phyloP scores from a whole-genome alignment of 2,329 filamentous ascomycete species.

The Claviceps digitariae region DNA sequence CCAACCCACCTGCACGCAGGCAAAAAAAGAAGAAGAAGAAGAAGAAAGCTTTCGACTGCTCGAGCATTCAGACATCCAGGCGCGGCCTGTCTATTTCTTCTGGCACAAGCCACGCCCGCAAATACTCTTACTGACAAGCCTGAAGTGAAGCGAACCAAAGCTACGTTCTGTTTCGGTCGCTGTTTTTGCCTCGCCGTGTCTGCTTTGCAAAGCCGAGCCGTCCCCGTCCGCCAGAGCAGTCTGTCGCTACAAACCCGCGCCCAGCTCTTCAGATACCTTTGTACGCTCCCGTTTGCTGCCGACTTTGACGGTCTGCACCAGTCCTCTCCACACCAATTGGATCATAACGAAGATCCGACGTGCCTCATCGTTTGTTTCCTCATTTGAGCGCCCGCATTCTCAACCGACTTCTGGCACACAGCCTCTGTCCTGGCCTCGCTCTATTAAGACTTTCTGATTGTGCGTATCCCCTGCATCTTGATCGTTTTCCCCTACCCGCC shows the following conservation, averaged over 20 bases:
- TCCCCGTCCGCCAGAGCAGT: not conserved
- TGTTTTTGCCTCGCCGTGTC: conserved; percentile 3
- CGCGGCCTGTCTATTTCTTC: not conserved
- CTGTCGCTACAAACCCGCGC: not conserved
- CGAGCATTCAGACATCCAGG: not conserved
- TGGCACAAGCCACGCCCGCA: not conserved
- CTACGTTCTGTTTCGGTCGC: conserved; percentile 1
- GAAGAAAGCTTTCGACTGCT: conserved; percentile 2
- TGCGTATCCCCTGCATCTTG: not conserved
- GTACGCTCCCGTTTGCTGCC: conserved; percentile 1
- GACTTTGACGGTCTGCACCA: not conserved
- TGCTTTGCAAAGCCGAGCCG: conserved; percentile 2
- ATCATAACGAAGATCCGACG: conserved; percentile 1
- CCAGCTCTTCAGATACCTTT: not conserved
- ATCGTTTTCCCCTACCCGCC: no score
- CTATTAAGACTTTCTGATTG: not conserved
- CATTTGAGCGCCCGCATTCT: not conserved
- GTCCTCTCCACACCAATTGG: conserved; percentile 1
- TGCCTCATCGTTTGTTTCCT: not conserved
- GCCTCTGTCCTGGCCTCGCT: not conserved
- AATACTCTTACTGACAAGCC: conserved; percentile 6
- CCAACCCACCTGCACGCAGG: not conserved
- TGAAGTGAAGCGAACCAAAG: not conserved
- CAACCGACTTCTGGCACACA: conserved; percentile 1
- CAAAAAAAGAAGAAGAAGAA: no score